Conservation (phyloP, 768 basidiomycete species). For the Cubamyces lactineus region DNA sequence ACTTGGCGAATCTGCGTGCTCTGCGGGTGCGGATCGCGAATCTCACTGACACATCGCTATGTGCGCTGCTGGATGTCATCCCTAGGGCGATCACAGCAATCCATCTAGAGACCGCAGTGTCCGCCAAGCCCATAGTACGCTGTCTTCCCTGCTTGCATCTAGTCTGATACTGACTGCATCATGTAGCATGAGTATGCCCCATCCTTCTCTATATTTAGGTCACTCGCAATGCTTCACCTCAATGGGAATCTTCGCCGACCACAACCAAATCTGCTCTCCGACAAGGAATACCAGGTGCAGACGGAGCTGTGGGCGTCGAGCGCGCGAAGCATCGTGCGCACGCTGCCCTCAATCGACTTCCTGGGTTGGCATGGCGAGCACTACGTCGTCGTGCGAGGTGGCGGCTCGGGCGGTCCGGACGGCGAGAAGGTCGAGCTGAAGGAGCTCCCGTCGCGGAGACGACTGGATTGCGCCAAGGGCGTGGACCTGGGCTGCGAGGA, state of each 20-base stretch:
- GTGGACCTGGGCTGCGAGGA: conserved; percentile 67
- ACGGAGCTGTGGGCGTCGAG: conserved; percentile 57
- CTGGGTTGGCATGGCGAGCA: conserved; percentile 77
- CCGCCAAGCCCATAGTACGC: conserved; percentile 54
- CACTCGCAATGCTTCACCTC: conserved; percentile 64
- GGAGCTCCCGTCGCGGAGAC: conserved; percentile 58
- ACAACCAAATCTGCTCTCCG: conserved; percentile 58
- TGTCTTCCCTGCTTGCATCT: not conserved
- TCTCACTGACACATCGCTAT: conserved; percentile 43
- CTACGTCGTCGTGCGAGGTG: conserved; percentile 59
- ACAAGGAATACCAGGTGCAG: conserved; percentile 60
- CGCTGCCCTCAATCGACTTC: conserved; percentile 60
- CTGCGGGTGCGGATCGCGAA: conserved; percentile 61
- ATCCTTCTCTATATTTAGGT: conserved; percentile 49
- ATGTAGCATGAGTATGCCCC: conserved; percentile 56
- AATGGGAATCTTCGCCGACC: conserved; percentile 52
- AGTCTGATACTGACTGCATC: not conserved
- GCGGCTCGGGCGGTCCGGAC: not conserved
- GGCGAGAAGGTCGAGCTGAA: conserved; percentile 48
- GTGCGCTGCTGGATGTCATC: conserved; percentile 35
- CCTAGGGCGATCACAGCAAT: conserved; percentile 54
- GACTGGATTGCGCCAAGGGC: conserved; percentile 66
- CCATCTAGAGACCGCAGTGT: conserved; percentile 52
- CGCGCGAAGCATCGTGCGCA: conserved; percentile 53
- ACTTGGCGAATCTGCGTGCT: conserved; percentile 54